Percentiles rank a stretch among this genome's conserved stretches.
These are phyloP conservation scores for Acephala macrosclerotiorum DNA, from an alignment of 2,329 filamentous ascomycete genomes.

Conservation along the genomic window DNA sequence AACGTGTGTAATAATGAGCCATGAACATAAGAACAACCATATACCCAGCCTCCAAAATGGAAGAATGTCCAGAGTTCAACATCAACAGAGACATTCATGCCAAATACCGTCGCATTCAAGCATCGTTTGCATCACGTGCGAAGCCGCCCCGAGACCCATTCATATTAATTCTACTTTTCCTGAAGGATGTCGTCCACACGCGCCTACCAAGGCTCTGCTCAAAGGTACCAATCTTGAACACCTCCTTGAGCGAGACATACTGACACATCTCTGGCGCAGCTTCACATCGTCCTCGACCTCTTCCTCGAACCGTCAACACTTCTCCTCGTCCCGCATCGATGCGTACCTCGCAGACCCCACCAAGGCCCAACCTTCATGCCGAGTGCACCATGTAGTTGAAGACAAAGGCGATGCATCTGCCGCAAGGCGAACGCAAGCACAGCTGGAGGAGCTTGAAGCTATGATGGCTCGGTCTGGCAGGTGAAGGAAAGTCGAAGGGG, in stretches of 20 bases:
- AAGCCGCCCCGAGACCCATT: background rate
- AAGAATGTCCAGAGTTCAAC: background rate
- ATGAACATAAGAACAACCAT: background rate
- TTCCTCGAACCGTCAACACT: slow-evolving; percentile 1
- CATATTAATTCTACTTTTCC: slow-evolving; percentile 1
- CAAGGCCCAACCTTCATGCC: slow-evolving; percentile 4
- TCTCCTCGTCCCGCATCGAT: background rate
- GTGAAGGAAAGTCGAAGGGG: background rate
- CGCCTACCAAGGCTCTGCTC: background rate
- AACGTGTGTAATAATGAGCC: background rate
- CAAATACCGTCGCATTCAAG: background rate
- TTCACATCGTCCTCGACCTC: background rate
- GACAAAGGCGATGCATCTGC: background rate
- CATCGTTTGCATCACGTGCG: background rate
- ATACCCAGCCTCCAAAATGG: background rate
- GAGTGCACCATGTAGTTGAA: background rate
- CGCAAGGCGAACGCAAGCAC: background rate
- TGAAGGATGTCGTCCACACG: slow-evolving; percentile 1
- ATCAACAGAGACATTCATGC: background rate
- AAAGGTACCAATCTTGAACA: background rate
- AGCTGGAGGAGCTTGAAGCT: slow-evolving; percentile 1
- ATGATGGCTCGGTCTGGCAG: slow-evolving; percentile 8
- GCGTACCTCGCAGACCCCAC: background rate
- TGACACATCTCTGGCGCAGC: background rate
- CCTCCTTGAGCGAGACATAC: background rate